phyloP scores from a whole-genome alignment of 228 moss, liverwort and hornwort species.

The Sphagnum magellanicum region DNA sequence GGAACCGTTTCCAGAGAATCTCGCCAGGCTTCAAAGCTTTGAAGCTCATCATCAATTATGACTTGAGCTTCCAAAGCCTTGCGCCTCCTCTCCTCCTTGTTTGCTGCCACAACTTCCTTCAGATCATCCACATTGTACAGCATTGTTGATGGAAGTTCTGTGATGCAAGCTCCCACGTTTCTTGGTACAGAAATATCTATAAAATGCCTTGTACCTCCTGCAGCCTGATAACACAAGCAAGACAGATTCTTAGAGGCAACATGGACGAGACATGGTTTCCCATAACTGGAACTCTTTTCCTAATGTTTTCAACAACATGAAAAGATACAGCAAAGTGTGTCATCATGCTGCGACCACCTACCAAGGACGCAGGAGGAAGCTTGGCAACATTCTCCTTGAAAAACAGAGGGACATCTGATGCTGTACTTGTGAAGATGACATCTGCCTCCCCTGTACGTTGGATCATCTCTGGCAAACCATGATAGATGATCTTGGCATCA shows the following conservation, averaged over 20 bases:
- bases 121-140: constrained; percentile 94
- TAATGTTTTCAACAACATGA: too few species aligned
- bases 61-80: constrained; percentile 86
- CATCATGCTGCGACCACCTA: not conserved
- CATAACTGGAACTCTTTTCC: too few species aligned
- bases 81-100: constrained; percentile 79
- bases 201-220: constrained; percentile 66
- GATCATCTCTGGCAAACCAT: constrained; percentile 66
- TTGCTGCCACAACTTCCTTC: constrained; percentile 94
- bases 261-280: too few species aligned
- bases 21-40: constrained; percentile 89
- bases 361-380: constrained; percentile 51
- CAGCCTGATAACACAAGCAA: constrained; percentile 11
- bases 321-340: too few species aligned
- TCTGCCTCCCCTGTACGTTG: constrained; percentile 69
- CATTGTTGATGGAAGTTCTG: constrained; percentile 56
- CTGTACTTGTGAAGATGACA: constrained; percentile 82
- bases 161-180: constrained; percentile 74
- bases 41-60: constrained; percentile 85
- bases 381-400: constrained; percentile 54
- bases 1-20: constrained; percentile 93
- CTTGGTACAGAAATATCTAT: constrained; percentile 90
- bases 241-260: too few species aligned
- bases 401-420: constrained; percentile 73
- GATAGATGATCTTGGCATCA: constrained; percentile 48